phyloP scores from a whole-genome alignment of 176 grass and related monocot species.

The Tillandsia fasciculata region DNA sequence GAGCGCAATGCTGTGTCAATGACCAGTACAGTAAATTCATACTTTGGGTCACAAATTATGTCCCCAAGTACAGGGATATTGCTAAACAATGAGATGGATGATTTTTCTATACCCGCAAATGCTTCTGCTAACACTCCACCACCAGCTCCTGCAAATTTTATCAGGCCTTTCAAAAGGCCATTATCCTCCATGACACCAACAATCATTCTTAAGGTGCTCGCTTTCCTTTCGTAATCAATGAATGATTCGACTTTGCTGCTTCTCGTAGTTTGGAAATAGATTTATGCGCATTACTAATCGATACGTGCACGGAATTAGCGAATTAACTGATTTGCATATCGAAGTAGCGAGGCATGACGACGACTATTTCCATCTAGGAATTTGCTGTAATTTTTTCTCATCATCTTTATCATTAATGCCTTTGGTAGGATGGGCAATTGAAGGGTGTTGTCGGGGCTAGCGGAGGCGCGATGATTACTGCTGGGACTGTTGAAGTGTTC shows the following conservation, averaged over 20 bases:
- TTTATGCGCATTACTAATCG: too few species aligned
- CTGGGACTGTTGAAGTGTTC: conserved; percentile 52
- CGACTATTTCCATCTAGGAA: too few species aligned
- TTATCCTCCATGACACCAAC: conserved; percentile 80
- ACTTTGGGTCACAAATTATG: conserved; percentile 73
- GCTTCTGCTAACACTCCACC: conserved; percentile 31
- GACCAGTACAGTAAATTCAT: conserved; percentile 68
- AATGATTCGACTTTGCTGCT: too few species aligned
- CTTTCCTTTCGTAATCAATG: not conserved
- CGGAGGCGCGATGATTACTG: conserved; percentile 69
- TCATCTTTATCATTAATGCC: not conserved
- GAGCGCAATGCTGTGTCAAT: conserved; percentile 81
- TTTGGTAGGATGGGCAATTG: conserved; percentile 53
- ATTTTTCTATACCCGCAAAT: conserved; percentile 72
- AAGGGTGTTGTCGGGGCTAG: conserved; percentile 64
- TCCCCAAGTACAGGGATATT: conserved; percentile 70
- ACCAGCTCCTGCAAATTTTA: conserved; percentile 66
- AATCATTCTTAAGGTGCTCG: conserved; percentile 57
- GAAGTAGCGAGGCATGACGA: too few species aligned
- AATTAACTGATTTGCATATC: too few species aligned
- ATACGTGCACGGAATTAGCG: too few species aligned
- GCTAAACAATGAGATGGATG: conserved; percentile 98
- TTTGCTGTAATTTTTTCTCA: not conserved
- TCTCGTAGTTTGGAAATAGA: too few species aligned
- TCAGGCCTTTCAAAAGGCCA: conserved; percentile 68